Evolutionary conservation across 768 basidiomycete species (phyloP).

Genomic region (Mycena leptocephala): DNA sequence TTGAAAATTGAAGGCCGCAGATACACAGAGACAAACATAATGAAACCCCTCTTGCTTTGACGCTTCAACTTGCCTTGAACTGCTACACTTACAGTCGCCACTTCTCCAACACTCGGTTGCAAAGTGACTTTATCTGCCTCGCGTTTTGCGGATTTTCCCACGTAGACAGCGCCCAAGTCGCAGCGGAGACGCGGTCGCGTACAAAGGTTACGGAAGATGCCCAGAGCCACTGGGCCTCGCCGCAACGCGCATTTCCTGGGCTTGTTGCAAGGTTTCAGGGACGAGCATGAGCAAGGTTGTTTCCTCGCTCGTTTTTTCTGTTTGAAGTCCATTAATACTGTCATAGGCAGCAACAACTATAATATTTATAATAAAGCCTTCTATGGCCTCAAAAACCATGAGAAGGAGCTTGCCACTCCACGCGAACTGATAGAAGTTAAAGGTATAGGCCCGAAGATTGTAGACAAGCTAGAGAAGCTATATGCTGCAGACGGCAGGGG

Average conservation of each 20-base stretch:
- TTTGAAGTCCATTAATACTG: neutral
- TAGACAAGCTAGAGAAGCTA: constrained; percentile 2
- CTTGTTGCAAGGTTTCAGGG: constrained; percentile 2
- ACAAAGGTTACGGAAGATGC: neutral
- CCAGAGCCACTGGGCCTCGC: constrained; percentile 6
- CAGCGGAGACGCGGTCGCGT: neutral
- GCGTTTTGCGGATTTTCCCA: neutral
- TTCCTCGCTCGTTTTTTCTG: neutral
- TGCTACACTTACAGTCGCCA: neutral
- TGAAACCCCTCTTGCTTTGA: neutral
- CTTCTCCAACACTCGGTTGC: neutral
- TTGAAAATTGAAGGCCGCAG: neutral
- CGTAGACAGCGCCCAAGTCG: too few species aligned
- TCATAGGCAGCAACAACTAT: constrained; percentile 1
- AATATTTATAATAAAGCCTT: constrained; percentile 17
- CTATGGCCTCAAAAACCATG: neutral
- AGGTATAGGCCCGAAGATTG: constrained; percentile 1
- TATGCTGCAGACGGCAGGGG: neutral
- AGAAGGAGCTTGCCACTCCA: constrained; percentile 9
- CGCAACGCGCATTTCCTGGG: constrained; percentile 11
- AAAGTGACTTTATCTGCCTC: neutral
- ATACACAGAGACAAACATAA: neutral
- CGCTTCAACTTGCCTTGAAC: neutral
- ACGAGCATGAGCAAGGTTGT: constrained; percentile 7
- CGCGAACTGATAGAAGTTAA: constrained; percentile 9